These are phyloP conservation scores for Cadophora sp. DNA, from an alignment of 2,329 filamentous ascomycete genomes.

Conservation along the genomic window DNA sequence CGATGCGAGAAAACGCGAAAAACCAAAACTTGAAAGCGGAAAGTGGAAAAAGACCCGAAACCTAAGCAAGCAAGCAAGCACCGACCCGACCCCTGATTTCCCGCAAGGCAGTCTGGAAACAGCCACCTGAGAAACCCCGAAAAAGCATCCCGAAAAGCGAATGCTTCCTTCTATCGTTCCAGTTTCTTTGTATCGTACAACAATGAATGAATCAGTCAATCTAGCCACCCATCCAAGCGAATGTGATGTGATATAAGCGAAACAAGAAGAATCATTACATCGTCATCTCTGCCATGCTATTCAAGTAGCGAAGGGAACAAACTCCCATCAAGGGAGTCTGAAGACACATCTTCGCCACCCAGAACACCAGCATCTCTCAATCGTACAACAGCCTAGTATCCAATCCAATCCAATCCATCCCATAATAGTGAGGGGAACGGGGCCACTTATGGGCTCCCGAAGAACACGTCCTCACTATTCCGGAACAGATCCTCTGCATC, in stretches of 20 bases:
- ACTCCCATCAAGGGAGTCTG: not conserved
- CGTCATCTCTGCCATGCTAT: not conserved
- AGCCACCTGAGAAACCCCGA: not conserved
- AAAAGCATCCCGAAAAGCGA: not conserved
- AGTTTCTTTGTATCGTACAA: conserved; percentile 3
- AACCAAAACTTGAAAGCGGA: not conserved
- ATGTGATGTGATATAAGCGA: not conserved
- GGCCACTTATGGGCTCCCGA: conserved; percentile 43
- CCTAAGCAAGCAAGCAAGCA: too few species aligned
- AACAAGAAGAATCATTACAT: too few species aligned
- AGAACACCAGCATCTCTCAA: not conserved
- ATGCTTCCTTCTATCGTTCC: not conserved
- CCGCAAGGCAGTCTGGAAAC: not conserved
- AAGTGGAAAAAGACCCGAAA: too few species aligned
- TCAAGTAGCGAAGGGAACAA: conserved; percentile 14
- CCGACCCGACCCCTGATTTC: too few species aligned
- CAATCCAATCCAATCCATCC: not conserved
- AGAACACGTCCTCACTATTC: conserved; percentile 43
- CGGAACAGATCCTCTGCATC: conserved; percentile 39
- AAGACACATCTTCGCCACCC: conserved; percentile 18
- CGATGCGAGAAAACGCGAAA: not conserved
- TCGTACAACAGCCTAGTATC: not conserved
- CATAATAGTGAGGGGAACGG: not conserved
- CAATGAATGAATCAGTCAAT: too few species aligned
- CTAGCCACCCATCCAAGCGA: not conserved